Evolutionary conservation across 2,329 filamentous ascomycete genomes (phyloP).

Genomic region (Aspergillaceae sp.): DNA sequence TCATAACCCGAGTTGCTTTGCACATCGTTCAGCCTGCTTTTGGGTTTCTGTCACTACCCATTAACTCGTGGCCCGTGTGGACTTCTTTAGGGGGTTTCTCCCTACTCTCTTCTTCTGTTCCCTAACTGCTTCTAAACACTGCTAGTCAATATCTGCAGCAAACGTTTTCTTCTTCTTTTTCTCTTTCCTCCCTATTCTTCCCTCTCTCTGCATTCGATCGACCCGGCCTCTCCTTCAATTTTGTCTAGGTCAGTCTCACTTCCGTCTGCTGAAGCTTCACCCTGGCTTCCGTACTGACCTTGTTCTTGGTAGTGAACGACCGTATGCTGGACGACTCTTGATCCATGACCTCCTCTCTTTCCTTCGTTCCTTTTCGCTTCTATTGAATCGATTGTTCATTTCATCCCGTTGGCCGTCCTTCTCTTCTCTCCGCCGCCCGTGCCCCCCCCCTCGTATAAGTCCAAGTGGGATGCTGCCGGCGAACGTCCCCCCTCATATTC

Average conservation of each 20-base stretch:
- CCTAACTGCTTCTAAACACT: no score
- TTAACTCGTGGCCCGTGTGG: not conserved
- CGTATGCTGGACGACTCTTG: not conserved
- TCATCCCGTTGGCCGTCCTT: no score
- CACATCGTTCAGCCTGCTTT: no score
- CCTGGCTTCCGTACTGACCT: not conserved
- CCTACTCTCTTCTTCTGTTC: not conserved
- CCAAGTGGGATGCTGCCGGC: constrained; percentile 1
- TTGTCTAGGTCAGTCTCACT: no score
- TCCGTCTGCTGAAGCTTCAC: no score
- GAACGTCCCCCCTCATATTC: not conserved
- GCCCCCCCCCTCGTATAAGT: not conserved
- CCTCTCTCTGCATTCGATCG: not conserved
- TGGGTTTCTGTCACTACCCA: not conserved
- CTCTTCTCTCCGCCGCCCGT: not conserved
- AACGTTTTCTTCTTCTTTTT: not conserved
- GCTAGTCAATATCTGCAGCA: no score
- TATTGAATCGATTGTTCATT: no score
- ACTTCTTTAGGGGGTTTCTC: no score
- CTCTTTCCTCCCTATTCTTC: not conserved
- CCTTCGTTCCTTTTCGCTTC: not conserved
- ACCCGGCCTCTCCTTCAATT: not conserved
- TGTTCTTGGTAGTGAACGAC: not conserved
- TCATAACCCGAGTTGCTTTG: no score
- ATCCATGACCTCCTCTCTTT: not conserved